Evolutionary conservation across 2,329 filamentous ascomycete genomes (phyloP), one percentile per base, ranked within the genome.

Genomic region (Fusarium tupiense): DNA sequence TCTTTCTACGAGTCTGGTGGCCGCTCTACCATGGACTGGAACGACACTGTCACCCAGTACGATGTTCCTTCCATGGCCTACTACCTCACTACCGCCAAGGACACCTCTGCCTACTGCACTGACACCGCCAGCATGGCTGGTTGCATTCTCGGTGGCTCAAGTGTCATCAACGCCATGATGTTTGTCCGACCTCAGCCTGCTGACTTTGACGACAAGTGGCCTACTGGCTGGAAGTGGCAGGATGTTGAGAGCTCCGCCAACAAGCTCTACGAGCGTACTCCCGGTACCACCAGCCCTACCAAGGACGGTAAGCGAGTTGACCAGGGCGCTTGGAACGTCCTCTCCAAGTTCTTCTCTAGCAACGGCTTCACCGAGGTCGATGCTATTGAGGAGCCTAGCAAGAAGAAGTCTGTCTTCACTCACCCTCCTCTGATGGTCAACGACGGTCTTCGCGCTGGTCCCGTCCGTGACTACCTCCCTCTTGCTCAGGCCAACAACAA

Each of bases 141-240:
- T 20, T 94, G 92, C 71, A 86, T 94, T 49, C 86, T 94, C 6
- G 92, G 92, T 56, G 92, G 92, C 63, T 90, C 90, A 13, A 88
- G 90, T 20, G 88, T 90, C 35, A 86, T 93, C 77, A 94, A 93
- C 74, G 89, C 91, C 58, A 91, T 90, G 50, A 85, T 93, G 40
- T 93, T 90, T 88, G 92, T 90, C 87, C 90, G 89, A 83, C 88
- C 92, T 1, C 88, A 91, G 69, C 85, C 88, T 10, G 80, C 84
- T 13, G 93, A 94, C 79, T 94, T 92, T 85, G 91, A 94, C 79
- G 86, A 88, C 79, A 92, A 92, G 80, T 95, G 93, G 84, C 93
- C 93, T 2, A 73, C 83, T 4, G 92, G 92, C 37, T 95, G 93
- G 93, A 91, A 72, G 63, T 78, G 92, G 81, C 86, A 89, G 24